Conservation (phyloP, 192 early-diverging fungal genomes). For the Entomortierella beljakovae region DNA sequence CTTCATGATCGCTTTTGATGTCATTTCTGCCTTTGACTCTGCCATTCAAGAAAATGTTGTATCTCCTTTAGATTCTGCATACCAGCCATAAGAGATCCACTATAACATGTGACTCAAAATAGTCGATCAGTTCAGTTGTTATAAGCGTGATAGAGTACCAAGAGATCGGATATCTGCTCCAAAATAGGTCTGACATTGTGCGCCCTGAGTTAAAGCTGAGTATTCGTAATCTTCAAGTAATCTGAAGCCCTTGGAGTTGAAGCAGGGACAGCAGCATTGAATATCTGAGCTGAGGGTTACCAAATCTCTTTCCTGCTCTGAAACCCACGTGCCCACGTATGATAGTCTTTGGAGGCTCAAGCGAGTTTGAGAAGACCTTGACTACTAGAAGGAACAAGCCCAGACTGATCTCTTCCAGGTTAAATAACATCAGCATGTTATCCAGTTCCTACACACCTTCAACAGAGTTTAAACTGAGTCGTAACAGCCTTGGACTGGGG, state of each 20-base stretch:
- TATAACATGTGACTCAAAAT: conserved; percentile 14
- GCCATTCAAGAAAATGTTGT: background rate
- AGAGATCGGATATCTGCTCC: conserved; percentile 18
- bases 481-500: conserved; percentile 18
- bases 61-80: conserved; percentile 7
- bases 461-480: conserved; percentile 25
- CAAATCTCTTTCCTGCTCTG: conserved; percentile 19
- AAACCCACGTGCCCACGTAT: conserved; percentile 33
- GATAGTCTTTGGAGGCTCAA: conserved; percentile 21
- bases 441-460: conserved; percentile 28
- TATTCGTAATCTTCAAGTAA: conserved; percentile 32
- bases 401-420: conserved; percentile 37
- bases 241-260: conserved; percentile 16
- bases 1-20: background rate
- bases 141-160: conserved; percentile 12
- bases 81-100: conserved; percentile 32
- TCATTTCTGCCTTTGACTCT: background rate
- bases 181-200: conserved; percentile 12
- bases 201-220: conserved; percentile 21
- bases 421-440: conserved; percentile 11
- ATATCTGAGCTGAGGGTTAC: conserved; percentile 13
- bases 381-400: conserved; percentile 24
- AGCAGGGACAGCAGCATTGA: conserved; percentile 22
- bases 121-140: conserved; percentile 28
- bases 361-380: conserved; percentile 19